A percentile compares a stretch with the other conserved stretches of the same genome.
Evolutionary conservation across 306 rosid species (phyloP).

Genomic region (Oxytropis ochrocephala): DNA sequence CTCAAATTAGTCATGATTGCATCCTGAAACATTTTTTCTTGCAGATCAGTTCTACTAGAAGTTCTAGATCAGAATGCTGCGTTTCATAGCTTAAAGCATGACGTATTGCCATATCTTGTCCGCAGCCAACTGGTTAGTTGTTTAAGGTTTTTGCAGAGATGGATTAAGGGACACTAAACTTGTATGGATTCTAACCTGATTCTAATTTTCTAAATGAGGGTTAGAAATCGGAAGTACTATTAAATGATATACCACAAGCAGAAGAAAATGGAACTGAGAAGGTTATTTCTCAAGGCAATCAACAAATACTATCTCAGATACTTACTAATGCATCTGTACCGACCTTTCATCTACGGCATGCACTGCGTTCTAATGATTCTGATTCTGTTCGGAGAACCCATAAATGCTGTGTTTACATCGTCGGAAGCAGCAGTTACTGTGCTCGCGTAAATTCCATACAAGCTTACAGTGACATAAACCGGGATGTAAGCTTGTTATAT

Average conservation of each 20-base stretch:
- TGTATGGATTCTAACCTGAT: slow-evolving; percentile 29
- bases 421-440: slow-evolving; percentile 71
- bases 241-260: slow-evolving; percentile 50
- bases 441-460: slow-evolving; percentile 83
- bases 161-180: slow-evolving; percentile 6
- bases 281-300: slow-evolving; percentile 55
- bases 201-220: slow-evolving; percentile 33
- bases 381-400: slow-evolving; percentile 49
- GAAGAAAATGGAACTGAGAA: slow-evolving; percentile 78
- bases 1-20: slow-evolving; percentile 2
- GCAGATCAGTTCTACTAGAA: slow-evolving; percentile 83
- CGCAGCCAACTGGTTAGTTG: slow-evolving; percentile 90
- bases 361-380: slow-evolving; percentile 41
- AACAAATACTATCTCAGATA: slow-evolving; percentile 55
- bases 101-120: slow-evolving; percentile 93
- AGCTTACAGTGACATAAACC: slow-evolving; percentile 83
- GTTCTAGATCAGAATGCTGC: slow-evolving; percentile 63
- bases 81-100: slow-evolving; percentile 78
- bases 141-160: slow-evolving; percentile 23
- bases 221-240: slow-evolving; percentile 70
- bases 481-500: slow-evolving; percentile 67
- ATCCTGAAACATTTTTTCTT: slow-evolving; percentile 16
- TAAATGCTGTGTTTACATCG: slow-evolving; percentile 94
- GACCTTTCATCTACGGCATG: slow-evolving; percentile 59
- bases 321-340: slow-evolving; percentile 73